Base-by-base conservation (phyloP, 1,139 yeast genomes). In the Tardiomyces digboiensis region DNA sequence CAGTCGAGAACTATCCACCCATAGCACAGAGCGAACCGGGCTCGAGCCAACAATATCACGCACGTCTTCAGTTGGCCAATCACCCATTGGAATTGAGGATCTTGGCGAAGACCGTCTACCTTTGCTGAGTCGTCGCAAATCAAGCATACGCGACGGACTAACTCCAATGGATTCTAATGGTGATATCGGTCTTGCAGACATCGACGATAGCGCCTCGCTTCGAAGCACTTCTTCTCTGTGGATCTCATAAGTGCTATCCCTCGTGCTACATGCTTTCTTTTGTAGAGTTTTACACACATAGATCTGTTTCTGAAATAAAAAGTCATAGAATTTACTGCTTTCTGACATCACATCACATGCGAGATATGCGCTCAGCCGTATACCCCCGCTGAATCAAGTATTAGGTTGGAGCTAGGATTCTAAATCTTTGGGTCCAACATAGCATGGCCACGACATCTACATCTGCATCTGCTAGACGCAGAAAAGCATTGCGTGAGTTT, bases 401-500 rank as follows among this genome's bases (percentile, higher is more conserved):
- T n/a, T n/a, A n/a, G n/a, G n/a, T n/a, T n/a, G n/a, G n/a, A n/a
- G n/a, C n/a, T n/a, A n/a, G n/a, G n/a, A n/a, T n/a, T n/a, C n/a
- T n/a, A n/a, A n/a, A n/a, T n/a, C n/a, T n/a, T n/a, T n/a, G n/a
- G n/a, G n/a, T n/a, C n/a, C n/a, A 22, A 22, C 26, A 7, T 22
- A 22, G 26, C 7, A 12, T 22, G 26, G 33, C 33, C 33, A 26
- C 14, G 33, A 13, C 33, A 13, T n/a, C 33, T 26, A n/a, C 33
- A 16, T 26, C 33, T 26, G 37, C 37, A 20, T 33, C 37, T 4
- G 37, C 37, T 6, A 16, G 19, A 13, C 19, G 37, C 29, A 54
- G 71, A 16, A 51, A 54, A 38, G 70, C 70, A 6, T 56, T 67
- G 29, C 56, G 71, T n/a, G 68, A 67, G 44, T 67, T 67, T 48